phyloP scores from a whole-genome alignment of 371 early-diverging fungal genomes.

The Lichtheimia corymbifera region DNA sequence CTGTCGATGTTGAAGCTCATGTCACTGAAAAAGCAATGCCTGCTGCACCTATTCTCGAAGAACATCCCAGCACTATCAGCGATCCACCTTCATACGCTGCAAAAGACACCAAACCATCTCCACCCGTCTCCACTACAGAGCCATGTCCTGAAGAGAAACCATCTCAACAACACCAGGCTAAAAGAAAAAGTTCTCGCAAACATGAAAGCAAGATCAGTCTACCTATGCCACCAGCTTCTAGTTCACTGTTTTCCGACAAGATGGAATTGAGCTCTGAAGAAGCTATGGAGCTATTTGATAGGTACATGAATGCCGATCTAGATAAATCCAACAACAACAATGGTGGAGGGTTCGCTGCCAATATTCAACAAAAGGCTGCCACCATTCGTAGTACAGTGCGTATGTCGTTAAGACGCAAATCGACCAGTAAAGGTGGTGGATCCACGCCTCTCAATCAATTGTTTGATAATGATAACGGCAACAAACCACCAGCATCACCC shows the following conservation, averaged over 20 bases:
- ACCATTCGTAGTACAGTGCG: constrained; percentile 23
- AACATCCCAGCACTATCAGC: constrained; percentile 1
- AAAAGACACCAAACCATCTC: too few species aligned
- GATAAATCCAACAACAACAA: constrained; percentile 3
- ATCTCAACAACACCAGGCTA: neutral
- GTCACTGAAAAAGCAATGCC: neutral
- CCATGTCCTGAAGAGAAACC: too few species aligned
- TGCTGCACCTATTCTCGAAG: neutral
- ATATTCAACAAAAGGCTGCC: constrained; percentile 18
- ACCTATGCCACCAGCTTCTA: constrained; percentile 32
- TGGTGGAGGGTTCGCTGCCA: constrained; percentile 9
- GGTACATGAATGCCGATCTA: constrained; percentile 19
- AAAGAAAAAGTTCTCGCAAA: constrained; percentile 18
- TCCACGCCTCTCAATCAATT: constrained; percentile 18
- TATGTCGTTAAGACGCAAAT: constrained; percentile 25
- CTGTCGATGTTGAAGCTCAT: neutral
- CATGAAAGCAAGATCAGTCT: constrained; percentile 12
- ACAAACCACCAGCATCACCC: neutral
- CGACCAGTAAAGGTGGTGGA: constrained; percentile 15
- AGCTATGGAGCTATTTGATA: constrained; percentile 31
- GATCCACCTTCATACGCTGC: neutral
- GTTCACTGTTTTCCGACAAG: constrained; percentile 42
- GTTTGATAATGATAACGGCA: constrained; percentile 1
- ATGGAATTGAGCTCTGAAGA: constrained; percentile 33
- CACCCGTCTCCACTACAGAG: too few species aligned